These are phyloP conservation scores for Backusella luteola DNA, from an alignment of 192 early-diverging fungal genomes.

Conservation along the genomic window DNA sequence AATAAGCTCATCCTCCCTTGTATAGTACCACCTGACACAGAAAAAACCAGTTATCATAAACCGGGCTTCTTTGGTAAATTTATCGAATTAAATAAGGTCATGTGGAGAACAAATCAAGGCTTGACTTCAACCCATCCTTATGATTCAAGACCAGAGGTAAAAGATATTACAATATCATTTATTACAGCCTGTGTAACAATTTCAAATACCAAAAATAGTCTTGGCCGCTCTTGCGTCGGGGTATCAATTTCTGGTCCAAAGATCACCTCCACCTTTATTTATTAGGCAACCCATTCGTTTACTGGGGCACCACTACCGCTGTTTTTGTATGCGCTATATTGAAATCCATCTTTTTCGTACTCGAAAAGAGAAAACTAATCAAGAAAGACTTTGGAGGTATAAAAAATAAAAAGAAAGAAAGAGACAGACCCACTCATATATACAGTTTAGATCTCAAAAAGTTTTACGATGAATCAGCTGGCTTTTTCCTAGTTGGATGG, in stretches of 20 bases:
- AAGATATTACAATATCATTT: neutral
- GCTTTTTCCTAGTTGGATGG: slow-evolving; percentile 85
- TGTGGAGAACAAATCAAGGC: slow-evolving; percentile 91
- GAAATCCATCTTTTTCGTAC: slow-evolving; percentile 51
- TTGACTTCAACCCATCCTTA: slow-evolving; percentile 94
- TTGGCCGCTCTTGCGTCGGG: slow-evolving; percentile 87
- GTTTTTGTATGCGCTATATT: slow-evolving; percentile 60
- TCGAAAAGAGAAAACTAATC: slow-evolving; percentile 59
- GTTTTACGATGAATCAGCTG: slow-evolving; percentile 63
- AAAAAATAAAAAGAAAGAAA: neutral
- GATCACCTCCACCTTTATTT: slow-evolving; percentile 82
- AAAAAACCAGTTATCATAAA: slow-evolving; percentile 60
- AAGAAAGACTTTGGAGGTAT: slow-evolving; percentile 43
- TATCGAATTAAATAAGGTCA: slow-evolving; percentile 84
- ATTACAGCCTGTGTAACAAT: neutral
- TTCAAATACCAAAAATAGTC: slow-evolving; percentile 33
- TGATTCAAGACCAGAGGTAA: slow-evolving; percentile 79
- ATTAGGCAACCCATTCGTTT: slow-evolving; percentile 88
- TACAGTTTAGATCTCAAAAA: slow-evolving; percentile 15
- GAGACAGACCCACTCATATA: too few species aligned
- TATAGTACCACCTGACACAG: slow-evolving; percentile 58
- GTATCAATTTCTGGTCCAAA: slow-evolving; percentile 91
- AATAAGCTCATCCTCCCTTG: neutral
- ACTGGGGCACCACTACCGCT: slow-evolving; percentile 70
- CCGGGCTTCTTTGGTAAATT: slow-evolving; percentile 88